Evolutionary conservation across 148 eudicot species (phyloP).

Genomic region (Vaccinium myrtillus): DNA sequence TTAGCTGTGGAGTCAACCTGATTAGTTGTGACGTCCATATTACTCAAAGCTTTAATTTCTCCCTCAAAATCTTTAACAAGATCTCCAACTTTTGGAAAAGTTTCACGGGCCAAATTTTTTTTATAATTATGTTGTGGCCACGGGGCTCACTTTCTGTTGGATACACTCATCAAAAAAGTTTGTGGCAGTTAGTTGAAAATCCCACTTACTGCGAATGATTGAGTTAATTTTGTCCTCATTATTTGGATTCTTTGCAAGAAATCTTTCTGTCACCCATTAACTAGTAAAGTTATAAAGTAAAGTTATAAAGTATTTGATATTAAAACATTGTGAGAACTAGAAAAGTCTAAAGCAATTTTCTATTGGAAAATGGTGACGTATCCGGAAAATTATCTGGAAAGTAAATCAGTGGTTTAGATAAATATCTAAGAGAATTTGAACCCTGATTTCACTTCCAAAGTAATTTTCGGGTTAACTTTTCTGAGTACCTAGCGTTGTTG

Average conservation of each 20-base stretch:
- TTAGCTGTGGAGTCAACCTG: not conserved
- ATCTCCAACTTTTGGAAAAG: not conserved
- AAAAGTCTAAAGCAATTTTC: not conserved
- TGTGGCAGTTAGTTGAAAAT: not conserved
- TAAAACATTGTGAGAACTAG: not conserved
- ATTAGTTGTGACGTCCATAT: not conserved
- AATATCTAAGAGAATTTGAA: no score
- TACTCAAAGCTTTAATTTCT: not conserved
- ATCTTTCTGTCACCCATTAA: not conserved
- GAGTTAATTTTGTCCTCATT: not conserved
- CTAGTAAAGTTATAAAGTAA: not conserved
- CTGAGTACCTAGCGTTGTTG: no score
- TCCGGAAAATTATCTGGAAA: no score
- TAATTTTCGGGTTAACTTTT: no score
- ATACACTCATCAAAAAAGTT: not conserved
- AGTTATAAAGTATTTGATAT: not conserved
- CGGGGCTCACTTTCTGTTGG: not conserved
- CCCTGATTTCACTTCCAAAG: no score
- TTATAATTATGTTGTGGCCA: not conserved
- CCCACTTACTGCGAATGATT: constrained; percentile 1
- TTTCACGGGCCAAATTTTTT: not conserved
- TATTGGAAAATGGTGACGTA: not conserved
- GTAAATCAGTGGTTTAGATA: no score
- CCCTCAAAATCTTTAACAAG: not conserved
- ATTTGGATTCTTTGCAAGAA: not conserved